Conservation (phyloP, 2,329 filamentous ascomycete genomes). For the Alternaria arborescens region DNA sequence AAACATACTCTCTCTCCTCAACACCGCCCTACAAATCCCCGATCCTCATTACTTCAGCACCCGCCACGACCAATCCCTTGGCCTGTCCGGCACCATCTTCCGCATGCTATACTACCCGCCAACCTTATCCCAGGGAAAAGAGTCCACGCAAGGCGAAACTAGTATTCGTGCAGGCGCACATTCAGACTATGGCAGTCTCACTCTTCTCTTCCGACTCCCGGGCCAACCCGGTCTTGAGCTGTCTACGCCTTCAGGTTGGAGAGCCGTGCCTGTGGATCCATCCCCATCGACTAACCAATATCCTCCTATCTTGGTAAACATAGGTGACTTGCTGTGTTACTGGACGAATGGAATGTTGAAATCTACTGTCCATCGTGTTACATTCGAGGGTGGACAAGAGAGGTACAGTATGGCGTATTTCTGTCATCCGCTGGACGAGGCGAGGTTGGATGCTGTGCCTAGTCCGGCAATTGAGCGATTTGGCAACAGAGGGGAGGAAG, state of each 20-base stretch:
- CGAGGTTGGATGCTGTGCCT: conserved; percentile 63
- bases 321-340: conserved; percentile 77
- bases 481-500: conserved; percentile 42
- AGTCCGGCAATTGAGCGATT: conserved; percentile 58
- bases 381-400: conserved; percentile 65
- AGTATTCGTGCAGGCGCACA: conserved; percentile 91
- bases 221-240: conserved; percentile 90
- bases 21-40: conserved; percentile 72
- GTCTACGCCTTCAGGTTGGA: conserved; percentile 64
- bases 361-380: conserved; percentile 87
- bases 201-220: conserved; percentile 81
- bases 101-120: conserved; percentile 63
- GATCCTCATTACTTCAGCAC: conserved; percentile 65
- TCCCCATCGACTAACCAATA: conserved; percentile 63
- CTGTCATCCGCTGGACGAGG: conserved; percentile 67
- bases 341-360: conserved; percentile 91
- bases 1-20: conserved; percentile 78
- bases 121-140: conserved; percentile 36
- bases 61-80: conserved; percentile 63
- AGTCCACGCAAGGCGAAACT: conserved; percentile 27
- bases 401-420: conserved; percentile 70
- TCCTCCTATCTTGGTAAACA: conserved; percentile 64
- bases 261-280: conserved; percentile 56
- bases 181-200: conserved; percentile 80
- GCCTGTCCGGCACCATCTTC: conserved; percentile 62